phyloP scores from a whole-genome alignment of 129 eudicot species.

The Apium graveolens region DNA sequence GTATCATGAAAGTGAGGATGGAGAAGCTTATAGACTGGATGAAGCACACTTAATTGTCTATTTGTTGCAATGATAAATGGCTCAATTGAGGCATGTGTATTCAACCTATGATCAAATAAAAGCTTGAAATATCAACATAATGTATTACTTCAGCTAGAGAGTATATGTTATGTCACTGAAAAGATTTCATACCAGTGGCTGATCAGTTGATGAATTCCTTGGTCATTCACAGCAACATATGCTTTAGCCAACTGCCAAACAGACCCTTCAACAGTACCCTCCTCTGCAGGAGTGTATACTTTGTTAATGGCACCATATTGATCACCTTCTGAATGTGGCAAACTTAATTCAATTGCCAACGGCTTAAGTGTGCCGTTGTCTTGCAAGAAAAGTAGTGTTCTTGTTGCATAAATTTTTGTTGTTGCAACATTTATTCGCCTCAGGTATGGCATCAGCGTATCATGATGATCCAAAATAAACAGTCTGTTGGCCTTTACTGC shows the following conservation, averaged over 20 bases:
- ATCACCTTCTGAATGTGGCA: conserved; percentile 42
- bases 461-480: conserved; percentile 53
- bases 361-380: conserved; percentile 39
- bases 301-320: conserved; percentile 29
- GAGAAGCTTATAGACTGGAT: conserved; percentile 55
- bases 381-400: conserved; percentile 47
- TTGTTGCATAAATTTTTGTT: conserved; percentile 39
- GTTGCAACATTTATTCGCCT: conserved; percentile 36
- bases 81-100: conserved; percentile 55
- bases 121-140: neutral
- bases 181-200: conserved; percentile 31
- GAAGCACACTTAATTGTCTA: conserved; percentile 57
- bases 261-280: conserved; percentile 15
- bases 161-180: neutral
- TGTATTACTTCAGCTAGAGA: neutral
- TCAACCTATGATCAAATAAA: conserved; percentile 33
- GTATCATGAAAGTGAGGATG: conserved; percentile 55
- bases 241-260: conserved; percentile 58
- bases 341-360: conserved; percentile 39
- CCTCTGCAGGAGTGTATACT: conserved; percentile 33
- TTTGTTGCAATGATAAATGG: conserved; percentile 54
- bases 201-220: conserved; percentile 51
- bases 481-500: conserved; percentile 28
- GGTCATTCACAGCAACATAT: conserved; percentile 42
- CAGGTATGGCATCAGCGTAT: conserved; percentile 36